Conservation (phyloP, 2,329 filamentous ascomycete species). For the Neopestalotiopsis sp. region DNA sequence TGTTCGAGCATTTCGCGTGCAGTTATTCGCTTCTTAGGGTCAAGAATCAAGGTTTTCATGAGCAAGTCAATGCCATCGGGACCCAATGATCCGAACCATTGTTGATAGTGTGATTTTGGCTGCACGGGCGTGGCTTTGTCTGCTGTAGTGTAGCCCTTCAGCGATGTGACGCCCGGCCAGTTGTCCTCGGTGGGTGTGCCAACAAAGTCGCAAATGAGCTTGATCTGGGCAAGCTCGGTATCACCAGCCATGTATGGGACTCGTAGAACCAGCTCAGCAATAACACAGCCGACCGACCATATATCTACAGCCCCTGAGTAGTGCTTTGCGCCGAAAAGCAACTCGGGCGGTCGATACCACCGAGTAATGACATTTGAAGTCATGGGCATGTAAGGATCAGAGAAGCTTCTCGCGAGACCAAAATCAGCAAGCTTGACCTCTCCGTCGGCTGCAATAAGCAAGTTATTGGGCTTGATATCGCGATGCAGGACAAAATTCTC, state of each 20-base stretch:
- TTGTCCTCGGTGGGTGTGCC: conserved; percentile 93
- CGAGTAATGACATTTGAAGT: conserved; percentile 94
- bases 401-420: conserved; percentile 87
- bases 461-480: conserved; percentile 98
- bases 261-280: conserved; percentile 87
- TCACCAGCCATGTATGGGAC: conserved; percentile 84
- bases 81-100: conserved; percentile 81
- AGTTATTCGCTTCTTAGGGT: conserved; percentile 84
- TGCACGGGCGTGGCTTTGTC: conserved; percentile 65
- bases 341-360: conserved; percentile 95
- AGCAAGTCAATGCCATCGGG: conserved; percentile 85
- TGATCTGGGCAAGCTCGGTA: conserved; percentile 85
- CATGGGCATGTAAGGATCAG: conserved; percentile 88
- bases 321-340: conserved; percentile 87
- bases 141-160: conserved; percentile 81
- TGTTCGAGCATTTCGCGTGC: conserved; percentile 81
- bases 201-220: conserved; percentile 81
- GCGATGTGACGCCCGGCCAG: conserved; percentile 87
- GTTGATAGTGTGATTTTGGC: conserved; percentile 74
- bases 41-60: conserved; percentile 81
- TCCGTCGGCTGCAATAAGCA: conserved; percentile 91
- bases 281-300: conserved; percentile 92
- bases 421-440: conserved; percentile 98
- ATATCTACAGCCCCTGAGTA: conserved; percentile 92
- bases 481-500: conserved; percentile 92